These are phyloP conservation scores for Kwoniella sp. DNA, from an alignment of 768 basidiomycete genomes.

Conservation along the genomic window DNA sequence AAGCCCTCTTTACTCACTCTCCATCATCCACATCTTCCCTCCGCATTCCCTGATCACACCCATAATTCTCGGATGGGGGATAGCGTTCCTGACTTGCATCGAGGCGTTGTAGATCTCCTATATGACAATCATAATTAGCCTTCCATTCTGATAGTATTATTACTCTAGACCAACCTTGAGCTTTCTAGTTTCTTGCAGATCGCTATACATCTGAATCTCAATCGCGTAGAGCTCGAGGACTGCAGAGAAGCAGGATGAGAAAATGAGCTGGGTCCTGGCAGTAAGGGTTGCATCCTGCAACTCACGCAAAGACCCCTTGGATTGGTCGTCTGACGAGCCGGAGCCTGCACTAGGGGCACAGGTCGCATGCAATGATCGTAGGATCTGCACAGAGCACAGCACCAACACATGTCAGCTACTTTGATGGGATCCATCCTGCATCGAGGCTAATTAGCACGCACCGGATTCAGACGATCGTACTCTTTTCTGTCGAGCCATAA, in stretches of 20 bases:
- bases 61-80: conserved; percentile 97
- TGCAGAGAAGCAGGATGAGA: conserved; percentile 9
- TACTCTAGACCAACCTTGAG: conserved; percentile 67
- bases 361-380: conserved; percentile 51
- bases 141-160: neutral
- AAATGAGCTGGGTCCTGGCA: conserved; percentile 3
- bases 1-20: conserved; percentile 64
- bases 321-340: conserved; percentile 66
- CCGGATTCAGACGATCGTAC: conserved; percentile 78
- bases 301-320: conserved; percentile 74
- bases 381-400: conserved; percentile 35
- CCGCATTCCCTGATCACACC: conserved; percentile 99
- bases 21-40: conserved; percentile 99
- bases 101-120: conserved; percentile 98
- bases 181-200: conserved; percentile 92
- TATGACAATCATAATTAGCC: neutral
- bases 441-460: conserved; percentile 49
- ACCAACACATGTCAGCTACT: neutral
- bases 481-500: conserved; percentile 96
- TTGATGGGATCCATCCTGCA: too few relatives aligned
- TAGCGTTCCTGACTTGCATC: conserved; percentile 87
- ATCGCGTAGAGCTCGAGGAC: conserved; percentile 95
- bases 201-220: conserved; percentile 99
- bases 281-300: neutral
- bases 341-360: conserved; percentile 47